A percentile compares a stretch with the other conserved stretches of the same genome.
These are phyloP conservation scores for Medicago lupulina DNA, from an alignment of 306 rosid genomes.

Conservation along the genomic window DNA sequence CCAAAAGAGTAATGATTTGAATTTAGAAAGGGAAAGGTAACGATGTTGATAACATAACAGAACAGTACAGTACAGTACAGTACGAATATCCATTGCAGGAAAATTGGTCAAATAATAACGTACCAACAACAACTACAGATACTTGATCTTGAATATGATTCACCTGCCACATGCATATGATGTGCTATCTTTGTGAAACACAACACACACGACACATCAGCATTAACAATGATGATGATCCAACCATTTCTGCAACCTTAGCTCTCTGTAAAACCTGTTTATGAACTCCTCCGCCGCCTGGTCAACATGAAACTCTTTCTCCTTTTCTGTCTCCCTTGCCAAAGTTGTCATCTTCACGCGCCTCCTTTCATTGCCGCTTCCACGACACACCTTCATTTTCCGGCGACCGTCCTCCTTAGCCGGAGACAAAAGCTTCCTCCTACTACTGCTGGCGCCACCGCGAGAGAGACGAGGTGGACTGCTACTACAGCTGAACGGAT, in stretches of 20 bases:
- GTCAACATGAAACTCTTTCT: constrained; percentile 61
- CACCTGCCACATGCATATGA: too few species aligned
- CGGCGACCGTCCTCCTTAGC: too few species aligned
- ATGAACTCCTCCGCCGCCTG: constrained; percentile 87
- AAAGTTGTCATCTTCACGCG: constrained; percentile 23
- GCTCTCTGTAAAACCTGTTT: too few species aligned
- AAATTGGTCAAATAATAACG: too few species aligned
- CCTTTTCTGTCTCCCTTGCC: not conserved
- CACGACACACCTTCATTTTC: constrained; percentile 33
- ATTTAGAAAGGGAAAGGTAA: too few species aligned
- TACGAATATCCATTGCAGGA: too few species aligned
- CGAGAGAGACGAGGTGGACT: constrained; percentile 48
- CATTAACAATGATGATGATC: constrained; percentile 35
- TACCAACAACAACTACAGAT: too few species aligned
- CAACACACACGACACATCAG: constrained; percentile 5
- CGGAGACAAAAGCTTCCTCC: constrained; percentile 43
- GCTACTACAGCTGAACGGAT: constrained; percentile 57
- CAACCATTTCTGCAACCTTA: constrained; percentile 54
- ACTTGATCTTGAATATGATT: too few species aligned
- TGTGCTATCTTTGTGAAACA: too few species aligned
- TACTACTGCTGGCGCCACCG: not conserved
- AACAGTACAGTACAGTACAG: too few species aligned
- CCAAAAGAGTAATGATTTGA: too few species aligned
- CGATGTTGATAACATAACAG: too few species aligned
- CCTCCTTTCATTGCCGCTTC: constrained; percentile 23